Conservation (phyloP, 768 basidiomycete species). For the Tubosaeta brunneosetosa region DNA sequence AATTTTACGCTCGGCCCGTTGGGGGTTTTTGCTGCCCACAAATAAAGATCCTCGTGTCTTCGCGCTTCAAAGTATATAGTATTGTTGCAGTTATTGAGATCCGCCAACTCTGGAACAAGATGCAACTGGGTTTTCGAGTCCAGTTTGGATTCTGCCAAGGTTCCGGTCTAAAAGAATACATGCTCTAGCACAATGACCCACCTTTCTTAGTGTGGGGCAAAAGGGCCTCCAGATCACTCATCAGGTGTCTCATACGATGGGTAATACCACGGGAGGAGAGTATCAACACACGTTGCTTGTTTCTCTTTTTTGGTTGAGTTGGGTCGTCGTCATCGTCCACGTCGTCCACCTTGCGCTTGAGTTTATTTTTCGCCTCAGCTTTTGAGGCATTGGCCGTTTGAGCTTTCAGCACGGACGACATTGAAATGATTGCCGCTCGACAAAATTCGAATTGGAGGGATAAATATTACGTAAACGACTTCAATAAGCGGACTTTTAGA, state of each 20-base stretch:
- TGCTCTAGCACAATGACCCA: slow-evolving; percentile 34
- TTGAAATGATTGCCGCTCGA: neutral
- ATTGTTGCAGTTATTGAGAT: slow-evolving; percentile 97
- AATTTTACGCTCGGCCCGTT: slow-evolving; percentile 97
- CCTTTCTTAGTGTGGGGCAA: slow-evolving; percentile 97
- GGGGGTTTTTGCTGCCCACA: slow-evolving; percentile 96
- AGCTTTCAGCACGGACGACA: slow-evolving; percentile 63
- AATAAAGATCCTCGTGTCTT: slow-evolving; percentile 89
- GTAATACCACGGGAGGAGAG: slow-evolving; percentile 93
- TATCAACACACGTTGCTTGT: slow-evolving; percentile 93
- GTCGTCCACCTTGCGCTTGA: slow-evolving; percentile 62
- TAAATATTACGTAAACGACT: slow-evolving; percentile 24
- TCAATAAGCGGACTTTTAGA: neutral
- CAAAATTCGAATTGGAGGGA: neutral
- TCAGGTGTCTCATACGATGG: slow-evolving; percentile 94
- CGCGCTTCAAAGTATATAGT: slow-evolving; percentile 96
- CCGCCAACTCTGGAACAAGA: slow-evolving; percentile 92
- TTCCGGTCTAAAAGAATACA: neutral
- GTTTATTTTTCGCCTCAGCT: slow-evolving; percentile 39
- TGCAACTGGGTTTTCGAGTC: slow-evolving; percentile 94
- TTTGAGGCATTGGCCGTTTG: slow-evolving; percentile 56
- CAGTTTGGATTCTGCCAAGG: slow-evolving; percentile 80
- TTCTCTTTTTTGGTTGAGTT: slow-evolving; percentile 54
- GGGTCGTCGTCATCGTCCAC: slow-evolving; percentile 51
- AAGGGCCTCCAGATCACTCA: slow-evolving; percentile 88